A percentile compares a stretch with the other conserved stretches of the same genome.
Evolutionary conservation across 257 asterid species (phyloP).

Genomic region (Przewalskia tangutica): DNA sequence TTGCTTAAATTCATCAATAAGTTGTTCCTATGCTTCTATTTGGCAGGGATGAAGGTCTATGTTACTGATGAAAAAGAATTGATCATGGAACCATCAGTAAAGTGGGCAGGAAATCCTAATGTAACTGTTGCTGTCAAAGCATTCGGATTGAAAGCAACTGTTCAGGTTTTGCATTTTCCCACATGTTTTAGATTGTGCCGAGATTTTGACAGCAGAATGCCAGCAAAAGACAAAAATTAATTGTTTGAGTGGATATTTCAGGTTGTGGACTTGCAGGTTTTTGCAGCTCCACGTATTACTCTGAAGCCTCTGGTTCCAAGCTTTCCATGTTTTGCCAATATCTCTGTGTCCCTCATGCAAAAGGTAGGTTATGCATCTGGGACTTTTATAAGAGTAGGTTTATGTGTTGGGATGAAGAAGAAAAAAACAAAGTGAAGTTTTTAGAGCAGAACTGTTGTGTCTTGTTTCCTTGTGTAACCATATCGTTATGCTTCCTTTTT

Average conservation of each 20-base stretch:
- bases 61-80: constrained; percentile 70
- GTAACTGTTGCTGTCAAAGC: constrained; percentile 64
- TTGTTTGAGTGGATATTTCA: constrained; percentile 22
- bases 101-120: constrained; percentile 98
- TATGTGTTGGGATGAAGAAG: not conserved
- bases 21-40: not conserved
- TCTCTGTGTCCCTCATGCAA: constrained; percentile 77
- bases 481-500: not conserved
- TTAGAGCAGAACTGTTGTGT: not conserved
- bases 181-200: not conserved
- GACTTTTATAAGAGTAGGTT: not conserved
- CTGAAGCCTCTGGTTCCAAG: constrained; percentile 96
- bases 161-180: constrained; percentile 51
- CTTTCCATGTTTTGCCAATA: constrained; percentile 91
- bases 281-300: constrained; percentile 93
- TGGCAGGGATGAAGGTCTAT: constrained; percentile 56
- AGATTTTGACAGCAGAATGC: not conserved
- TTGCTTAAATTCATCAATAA: not conserved
- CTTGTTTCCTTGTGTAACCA: not conserved
- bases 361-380: constrained; percentile 39
- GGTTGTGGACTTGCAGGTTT: constrained; percentile 90
- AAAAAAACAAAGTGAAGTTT: not conserved
- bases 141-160: constrained; percentile 76
- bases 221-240: not conserved
- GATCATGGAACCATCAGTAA: constrained; percentile 95